phyloP scores from a whole-genome alignment of 2,329 filamentous ascomycete genomes.

The Annulohypoxylon truncatum region DNA sequence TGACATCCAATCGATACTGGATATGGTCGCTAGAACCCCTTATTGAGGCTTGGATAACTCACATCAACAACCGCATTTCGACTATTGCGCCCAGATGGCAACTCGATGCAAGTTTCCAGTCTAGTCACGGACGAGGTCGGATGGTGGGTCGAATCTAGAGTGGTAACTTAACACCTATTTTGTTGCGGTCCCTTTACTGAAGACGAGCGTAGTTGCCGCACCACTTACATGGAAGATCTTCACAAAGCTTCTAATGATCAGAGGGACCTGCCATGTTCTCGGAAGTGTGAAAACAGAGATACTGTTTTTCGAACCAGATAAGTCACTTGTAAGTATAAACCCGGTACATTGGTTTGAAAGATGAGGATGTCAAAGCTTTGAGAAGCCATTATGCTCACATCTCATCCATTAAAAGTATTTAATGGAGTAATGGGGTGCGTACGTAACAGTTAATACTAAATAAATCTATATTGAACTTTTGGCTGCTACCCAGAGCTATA shows the following conservation, averaged over 20 bases:
- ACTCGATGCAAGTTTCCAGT: neutral
- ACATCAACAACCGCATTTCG: neutral
- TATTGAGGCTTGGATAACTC: neutral
- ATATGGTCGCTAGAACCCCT: neutral
- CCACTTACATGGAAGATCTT: neutral
- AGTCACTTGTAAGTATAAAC: conserved; percentile 1
- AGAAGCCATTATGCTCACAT: neutral
- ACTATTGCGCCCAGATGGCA: neutral
- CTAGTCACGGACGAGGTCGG: neutral
- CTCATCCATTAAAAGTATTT: neutral
- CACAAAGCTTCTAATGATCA: neutral
- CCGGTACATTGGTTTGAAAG: neutral
- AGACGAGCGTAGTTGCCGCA: neutral
- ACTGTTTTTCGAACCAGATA: neutral
- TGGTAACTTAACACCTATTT: neutral
- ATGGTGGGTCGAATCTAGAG: no score
- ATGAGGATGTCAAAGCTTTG: neutral
- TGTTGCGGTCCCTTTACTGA: neutral
- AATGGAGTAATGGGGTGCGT: neutral
- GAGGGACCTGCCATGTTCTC: neutral
- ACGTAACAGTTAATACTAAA: conserved; percentile 1
- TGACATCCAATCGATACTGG: no score
- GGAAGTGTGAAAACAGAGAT: neutral
- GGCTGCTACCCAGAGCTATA: no score
- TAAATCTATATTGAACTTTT: neutral